phyloP scores from a whole-genome alignment of 202 grass and related monocot genomes.

The Eragrostis tef region DNA sequence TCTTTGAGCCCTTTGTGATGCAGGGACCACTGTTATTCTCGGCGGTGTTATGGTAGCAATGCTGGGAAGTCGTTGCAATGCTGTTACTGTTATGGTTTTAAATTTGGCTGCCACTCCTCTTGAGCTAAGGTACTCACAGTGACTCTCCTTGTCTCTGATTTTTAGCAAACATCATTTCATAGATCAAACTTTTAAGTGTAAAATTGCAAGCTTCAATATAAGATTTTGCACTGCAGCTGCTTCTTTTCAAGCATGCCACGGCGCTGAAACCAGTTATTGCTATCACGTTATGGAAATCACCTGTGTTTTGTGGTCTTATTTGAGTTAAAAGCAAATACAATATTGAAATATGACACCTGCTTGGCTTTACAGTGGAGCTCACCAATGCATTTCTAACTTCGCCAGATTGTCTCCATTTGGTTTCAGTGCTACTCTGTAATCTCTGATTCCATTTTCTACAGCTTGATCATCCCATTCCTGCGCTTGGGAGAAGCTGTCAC shows the following conservation, averaged over 20 bases:
- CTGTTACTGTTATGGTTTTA: slow-evolving; percentile 73
- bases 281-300: not conserved
- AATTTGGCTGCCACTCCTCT: slow-evolving; percentile 86
- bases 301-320: not conserved
- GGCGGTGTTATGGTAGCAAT: slow-evolving; percentile 73
- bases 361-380: not conserved
- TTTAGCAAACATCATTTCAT: not conserved
- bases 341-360: not conserved
- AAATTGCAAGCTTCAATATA: not conserved
- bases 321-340: not conserved
- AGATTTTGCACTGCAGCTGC: not conserved
- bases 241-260: not conserved
- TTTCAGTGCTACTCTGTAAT: not conserved
- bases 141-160: not conserved
- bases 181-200: not conserved
- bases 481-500: slow-evolving; percentile 76
- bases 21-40: slow-evolving; percentile 87
- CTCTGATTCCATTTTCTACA: slow-evolving; percentile 41
- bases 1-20: slow-evolving; percentile 9
- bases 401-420: not conserved
- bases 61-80: slow-evolving; percentile 72
- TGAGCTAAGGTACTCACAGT: slow-evolving; percentile 71
- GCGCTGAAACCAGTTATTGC: not conserved
- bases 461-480: slow-evolving; percentile 85
- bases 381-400: not conserved